Evolutionary conservation across 305 asterid species (phyloP).

Genomic region (Fraxinus sp.): DNA sequence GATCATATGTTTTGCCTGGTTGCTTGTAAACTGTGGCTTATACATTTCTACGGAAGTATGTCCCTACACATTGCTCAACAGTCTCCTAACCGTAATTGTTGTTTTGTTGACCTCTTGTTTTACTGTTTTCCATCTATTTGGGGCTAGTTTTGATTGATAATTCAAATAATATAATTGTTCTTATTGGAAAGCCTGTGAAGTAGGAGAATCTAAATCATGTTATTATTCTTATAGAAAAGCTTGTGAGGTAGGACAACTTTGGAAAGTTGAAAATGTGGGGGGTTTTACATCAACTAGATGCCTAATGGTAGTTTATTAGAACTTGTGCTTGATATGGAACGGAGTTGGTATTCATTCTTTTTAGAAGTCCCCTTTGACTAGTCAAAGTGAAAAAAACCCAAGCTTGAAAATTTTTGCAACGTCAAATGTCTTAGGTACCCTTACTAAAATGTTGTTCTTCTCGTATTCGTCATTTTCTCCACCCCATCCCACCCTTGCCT

Average conservation of each 20-base stretch:
- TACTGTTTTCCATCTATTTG: background rate
- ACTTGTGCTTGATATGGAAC: background rate
- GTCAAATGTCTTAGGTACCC: background rate
- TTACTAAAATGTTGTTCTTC: background rate
- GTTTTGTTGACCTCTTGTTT: background rate
- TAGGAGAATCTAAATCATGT: background rate
- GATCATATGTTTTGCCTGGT: background rate
- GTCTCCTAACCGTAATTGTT: background rate
- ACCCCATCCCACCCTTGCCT: background rate
- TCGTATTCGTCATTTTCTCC: background rate
- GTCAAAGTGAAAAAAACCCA: background rate
- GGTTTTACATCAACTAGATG: background rate
- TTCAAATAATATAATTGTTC: background rate
- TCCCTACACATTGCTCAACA: background rate
- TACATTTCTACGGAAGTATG: background rate
- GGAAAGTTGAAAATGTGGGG: background rate
- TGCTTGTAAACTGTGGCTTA: constrained; percentile 8
- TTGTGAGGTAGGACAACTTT: background rate
- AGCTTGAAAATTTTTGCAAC: background rate
- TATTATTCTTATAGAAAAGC: background rate
- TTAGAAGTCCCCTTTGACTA: background rate
- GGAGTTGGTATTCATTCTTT: background rate
- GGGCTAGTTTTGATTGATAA: background rate
- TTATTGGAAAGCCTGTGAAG: background rate
- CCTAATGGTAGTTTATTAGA: background rate